phyloP scores from a whole-genome alignment of 2,329 filamentous ascomycete species.

The Penicillium janthinellum region DNA sequence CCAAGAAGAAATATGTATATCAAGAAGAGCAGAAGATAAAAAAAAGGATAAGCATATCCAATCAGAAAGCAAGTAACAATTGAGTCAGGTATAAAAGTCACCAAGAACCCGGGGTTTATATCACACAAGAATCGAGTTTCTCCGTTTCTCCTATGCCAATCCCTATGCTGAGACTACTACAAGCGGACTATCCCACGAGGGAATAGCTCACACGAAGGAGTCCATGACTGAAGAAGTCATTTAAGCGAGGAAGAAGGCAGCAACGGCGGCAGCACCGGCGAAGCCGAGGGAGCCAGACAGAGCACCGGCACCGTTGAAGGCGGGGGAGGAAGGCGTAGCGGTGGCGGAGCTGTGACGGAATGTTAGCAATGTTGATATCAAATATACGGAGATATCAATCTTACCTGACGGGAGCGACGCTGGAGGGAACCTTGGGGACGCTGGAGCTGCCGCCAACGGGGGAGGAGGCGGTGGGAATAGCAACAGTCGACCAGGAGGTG shows the following conservation, averaged over 20 bases:
- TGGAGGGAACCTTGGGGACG: constrained; percentile 23
- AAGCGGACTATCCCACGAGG: constrained; percentile 1
- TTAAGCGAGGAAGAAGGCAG: constrained; percentile 38
- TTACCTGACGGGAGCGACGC: constrained; percentile 18
- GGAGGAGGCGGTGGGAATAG: constrained; percentile 10
- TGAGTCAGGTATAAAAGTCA: constrained; percentile 25
- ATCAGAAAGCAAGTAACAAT: constrained; percentile 30
- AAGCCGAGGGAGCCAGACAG: constrained; percentile 33
- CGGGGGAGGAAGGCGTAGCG: constrained; percentile 20
- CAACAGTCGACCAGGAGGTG: constrained; percentile 31
- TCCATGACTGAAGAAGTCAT: constrained; percentile 24
- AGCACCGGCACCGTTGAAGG: constrained; percentile 33
- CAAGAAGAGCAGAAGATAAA: constrained; percentile 18
- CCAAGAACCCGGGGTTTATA: constrained; percentile 24
- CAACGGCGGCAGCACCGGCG: constrained; percentile 33
- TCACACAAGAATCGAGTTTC: constrained; percentile 26
- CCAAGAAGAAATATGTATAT: constrained; percentile 30
- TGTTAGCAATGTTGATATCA: neutral
- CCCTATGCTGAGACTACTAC: constrained; percentile 9
- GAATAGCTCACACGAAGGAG: constrained; percentile 8
- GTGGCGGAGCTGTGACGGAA: neutral
- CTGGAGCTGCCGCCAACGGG: constrained; percentile 14
- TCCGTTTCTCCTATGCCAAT: constrained; percentile 3
- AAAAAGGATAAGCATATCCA: constrained; percentile 27
- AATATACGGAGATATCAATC: neutral